phyloP scores from a whole-genome alignment of 352 stramenopile genomes.

The Phytophthora citricola region DNA sequence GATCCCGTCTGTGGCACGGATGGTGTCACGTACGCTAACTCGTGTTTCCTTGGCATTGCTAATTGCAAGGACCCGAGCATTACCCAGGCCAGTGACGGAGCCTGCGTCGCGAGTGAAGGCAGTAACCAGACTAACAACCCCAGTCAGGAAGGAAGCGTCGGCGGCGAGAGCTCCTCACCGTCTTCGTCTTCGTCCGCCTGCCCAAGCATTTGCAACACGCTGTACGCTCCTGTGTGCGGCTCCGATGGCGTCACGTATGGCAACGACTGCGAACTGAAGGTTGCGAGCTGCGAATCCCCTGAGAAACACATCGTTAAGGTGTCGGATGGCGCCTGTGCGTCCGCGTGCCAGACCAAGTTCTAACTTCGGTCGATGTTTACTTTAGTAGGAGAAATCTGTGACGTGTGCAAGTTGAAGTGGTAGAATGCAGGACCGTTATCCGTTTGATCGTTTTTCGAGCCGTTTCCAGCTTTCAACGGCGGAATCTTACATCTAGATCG shows the following conservation, averaged over 20 bases:
- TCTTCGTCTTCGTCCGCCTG: constrained; percentile 20
- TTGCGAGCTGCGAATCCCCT: constrained; percentile 24
- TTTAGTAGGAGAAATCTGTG: background rate
- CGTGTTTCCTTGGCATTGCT: constrained; percentile 31
- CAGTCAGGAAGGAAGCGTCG: constrained; percentile 1
- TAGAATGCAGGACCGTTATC: background rate
- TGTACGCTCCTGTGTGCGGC: constrained; percentile 32
- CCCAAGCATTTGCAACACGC: constrained; percentile 29
- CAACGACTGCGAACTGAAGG: constrained; percentile 32
- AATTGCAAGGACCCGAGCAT: constrained; percentile 39
- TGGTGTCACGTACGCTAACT: constrained; percentile 21
- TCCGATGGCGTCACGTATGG: constrained; percentile 40
- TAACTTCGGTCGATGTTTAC: background rate
- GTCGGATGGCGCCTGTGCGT: background rate
- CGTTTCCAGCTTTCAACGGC: background rate
- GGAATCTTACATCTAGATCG: background rate
- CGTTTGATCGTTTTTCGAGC: background rate
- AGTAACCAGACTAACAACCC: background rate
- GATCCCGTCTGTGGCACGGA: constrained; percentile 20
- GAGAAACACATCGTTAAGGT: constrained; percentile 1
- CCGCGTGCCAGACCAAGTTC: background rate
- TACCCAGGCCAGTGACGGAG: constrained; percentile 37
- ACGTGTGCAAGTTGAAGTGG: constrained; percentile 16
- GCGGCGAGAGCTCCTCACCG: constrained; percentile 3
- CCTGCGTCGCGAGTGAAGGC: constrained; percentile 21